Conservation (phyloP, 164 flowering plant species). For the Akebia trifoliata region DNA sequence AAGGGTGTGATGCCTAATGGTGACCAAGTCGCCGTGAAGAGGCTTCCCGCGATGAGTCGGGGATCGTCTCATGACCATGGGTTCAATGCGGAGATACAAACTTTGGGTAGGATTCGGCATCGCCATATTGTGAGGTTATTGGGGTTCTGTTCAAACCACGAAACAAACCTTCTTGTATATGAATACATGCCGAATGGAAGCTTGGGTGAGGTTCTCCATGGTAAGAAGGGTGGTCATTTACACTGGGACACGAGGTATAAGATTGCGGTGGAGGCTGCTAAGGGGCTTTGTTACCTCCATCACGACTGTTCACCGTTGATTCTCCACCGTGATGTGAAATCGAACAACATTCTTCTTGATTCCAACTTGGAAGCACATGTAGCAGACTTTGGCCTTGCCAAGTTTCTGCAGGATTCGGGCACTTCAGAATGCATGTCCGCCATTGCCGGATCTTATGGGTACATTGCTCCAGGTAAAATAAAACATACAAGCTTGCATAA, state of each 20-base stretch:
- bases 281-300: slow-evolving; percentile 95
- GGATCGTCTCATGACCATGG: slow-evolving; percentile 96
- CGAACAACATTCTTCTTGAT: slow-evolving; percentile 93
- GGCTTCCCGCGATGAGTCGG: slow-evolving; percentile 85
- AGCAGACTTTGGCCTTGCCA: slow-evolving; percentile 98
- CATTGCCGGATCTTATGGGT: slow-evolving; percentile 95
- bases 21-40: slow-evolving; percentile 82
- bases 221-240: slow-evolving; percentile 95
- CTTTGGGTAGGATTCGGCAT: slow-evolving; percentile 86
- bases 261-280: slow-evolving; percentile 90
- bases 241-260: slow-evolving; percentile 95
- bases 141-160: slow-evolving; percentile 94
- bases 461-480: slow-evolving; percentile 88
- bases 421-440: slow-evolving; percentile 99
- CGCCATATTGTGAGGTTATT: slow-evolving; percentile 90
- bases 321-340: slow-evolving; percentile 91
- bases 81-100: slow-evolving; percentile 96
- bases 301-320: slow-evolving; percentile 95
- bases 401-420: slow-evolving; percentile 92
- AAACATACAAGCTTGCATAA: not conserved
- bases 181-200: slow-evolving; percentile 99
- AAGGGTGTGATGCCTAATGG: slow-evolving; percentile 85
- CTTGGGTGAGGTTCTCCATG: slow-evolving; percentile 93
- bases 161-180: slow-evolving; percentile 88
- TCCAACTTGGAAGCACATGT: slow-evolving; percentile 92